phyloP scores from a whole-genome alignment of 2,329 filamentous ascomycete genomes.

The Thelonectria blattea region DNA sequence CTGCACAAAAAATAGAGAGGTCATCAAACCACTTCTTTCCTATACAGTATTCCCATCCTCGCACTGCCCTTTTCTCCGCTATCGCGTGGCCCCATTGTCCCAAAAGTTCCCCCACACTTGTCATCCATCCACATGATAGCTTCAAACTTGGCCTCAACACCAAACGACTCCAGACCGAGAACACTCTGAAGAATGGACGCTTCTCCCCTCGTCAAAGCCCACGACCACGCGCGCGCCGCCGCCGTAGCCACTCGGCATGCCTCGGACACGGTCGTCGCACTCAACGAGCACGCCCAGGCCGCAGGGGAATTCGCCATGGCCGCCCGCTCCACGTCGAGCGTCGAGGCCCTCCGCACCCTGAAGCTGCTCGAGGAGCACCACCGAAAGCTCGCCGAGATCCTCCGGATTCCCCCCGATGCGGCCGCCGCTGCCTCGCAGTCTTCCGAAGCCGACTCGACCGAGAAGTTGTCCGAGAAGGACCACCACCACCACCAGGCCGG shows the following conservation, averaged over 20 bases:
- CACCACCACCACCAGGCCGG: slow-evolving; percentile 23
- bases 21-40: no score
- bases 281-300: slow-evolving; percentile 86
- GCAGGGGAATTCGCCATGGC: slow-evolving; percentile 88
- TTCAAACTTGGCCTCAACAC: neutral
- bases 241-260: slow-evolving; percentile 79
- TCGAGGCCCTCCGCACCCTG: slow-evolving; percentile 82
- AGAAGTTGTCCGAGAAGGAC: slow-evolving; percentile 41
- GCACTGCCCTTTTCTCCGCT: neutral
- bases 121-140: neutral
- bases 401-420: slow-evolving; percentile 68
- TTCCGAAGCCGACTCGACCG: slow-evolving; percentile 35
- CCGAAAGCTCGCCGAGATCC: slow-evolving; percentile 78
- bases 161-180: neutral
- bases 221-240: slow-evolving; percentile 87
- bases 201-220: slow-evolving; percentile 65
- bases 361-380: slow-evolving; percentile 89
- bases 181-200: slow-evolving; percentile 44
- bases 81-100: slow-evolving; percentile 5
- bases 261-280: slow-evolving; percentile 78
- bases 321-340: slow-evolving; percentile 69
- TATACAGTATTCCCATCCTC: no score
- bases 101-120: slow-evolving; percentile 10
- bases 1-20: no score
- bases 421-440: slow-evolving; percentile 44